Evolutionary conservation across 805 yeast genomes (phyloP).

Genomic region (Dipodascus geniculatus): DNA sequence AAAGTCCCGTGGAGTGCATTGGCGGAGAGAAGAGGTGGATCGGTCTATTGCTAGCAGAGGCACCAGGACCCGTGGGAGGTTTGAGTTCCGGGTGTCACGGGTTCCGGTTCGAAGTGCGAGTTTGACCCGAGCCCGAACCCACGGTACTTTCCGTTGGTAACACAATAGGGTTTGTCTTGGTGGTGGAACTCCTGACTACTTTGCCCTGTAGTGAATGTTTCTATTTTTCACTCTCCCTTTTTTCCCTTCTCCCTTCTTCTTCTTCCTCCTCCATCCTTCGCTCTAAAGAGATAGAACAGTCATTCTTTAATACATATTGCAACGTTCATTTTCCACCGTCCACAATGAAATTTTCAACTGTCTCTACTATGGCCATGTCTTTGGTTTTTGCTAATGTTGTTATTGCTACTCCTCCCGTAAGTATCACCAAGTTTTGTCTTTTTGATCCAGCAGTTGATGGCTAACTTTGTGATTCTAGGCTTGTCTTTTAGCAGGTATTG

Average conservation of each 20-base stretch:
- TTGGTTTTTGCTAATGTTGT: neutral
- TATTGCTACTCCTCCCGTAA: slow-evolving; percentile 1
- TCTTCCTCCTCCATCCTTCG: neutral
- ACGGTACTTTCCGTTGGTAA: too few species aligned
- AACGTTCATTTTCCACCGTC: neutral
- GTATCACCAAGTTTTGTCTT: neutral
- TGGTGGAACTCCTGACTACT: too few species aligned
- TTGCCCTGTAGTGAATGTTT: neutral
- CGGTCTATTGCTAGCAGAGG: too few species aligned
- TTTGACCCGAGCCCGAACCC: too few species aligned
- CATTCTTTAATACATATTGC: neutral
- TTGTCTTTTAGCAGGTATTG: slow-evolving; percentile 80
- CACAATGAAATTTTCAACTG: neutral
- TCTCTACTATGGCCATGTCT: neutral
- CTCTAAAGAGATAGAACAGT: neutral
- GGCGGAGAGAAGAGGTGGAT: too few species aligned
- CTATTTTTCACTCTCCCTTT: neutral
- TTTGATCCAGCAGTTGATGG: neutral
- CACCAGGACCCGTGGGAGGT: too few species aligned
- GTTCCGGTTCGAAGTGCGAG: too few species aligned
- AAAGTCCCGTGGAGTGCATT: too few species aligned
- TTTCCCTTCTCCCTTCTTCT: neutral
- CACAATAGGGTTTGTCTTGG: too few species aligned
- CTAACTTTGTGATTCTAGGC: slow-evolving; percentile 29
- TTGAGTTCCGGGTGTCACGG: too few species aligned